Evolutionary conservation across 306 rosid species (phyloP).

Genomic region (Argentina anserina): DNA sequence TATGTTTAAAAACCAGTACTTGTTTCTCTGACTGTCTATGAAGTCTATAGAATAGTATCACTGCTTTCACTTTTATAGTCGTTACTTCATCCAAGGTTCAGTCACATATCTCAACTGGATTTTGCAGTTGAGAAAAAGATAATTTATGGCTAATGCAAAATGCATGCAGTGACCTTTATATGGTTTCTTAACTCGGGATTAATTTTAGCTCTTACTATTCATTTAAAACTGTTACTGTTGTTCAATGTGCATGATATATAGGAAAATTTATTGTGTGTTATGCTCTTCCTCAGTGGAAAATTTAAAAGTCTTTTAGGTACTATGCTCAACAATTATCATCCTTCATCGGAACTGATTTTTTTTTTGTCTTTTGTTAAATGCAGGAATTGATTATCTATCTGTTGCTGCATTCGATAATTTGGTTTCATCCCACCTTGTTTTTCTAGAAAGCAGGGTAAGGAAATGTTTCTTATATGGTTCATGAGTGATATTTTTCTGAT

Average conservation of each 20-base stretch:
- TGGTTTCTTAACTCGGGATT: not conserved
- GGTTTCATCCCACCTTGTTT: conserved; percentile 42
- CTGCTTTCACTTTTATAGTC: not conserved
- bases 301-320: too few relatives aligned
- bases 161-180: not conserved
- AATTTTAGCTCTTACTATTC: not conserved
- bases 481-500: not conserved
- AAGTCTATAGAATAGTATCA: not conserved
- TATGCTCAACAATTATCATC: not conserved
- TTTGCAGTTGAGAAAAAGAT: not conserved
- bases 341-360: not conserved
- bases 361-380: not conserved
- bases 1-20: not conserved
- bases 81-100: not conserved
- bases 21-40: not conserved
- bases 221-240: not conserved
- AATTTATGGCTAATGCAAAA: not conserved
- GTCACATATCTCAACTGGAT: not conserved
- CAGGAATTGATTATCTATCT: conserved; percentile 55
- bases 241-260: not conserved
- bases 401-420: conserved; percentile 54
- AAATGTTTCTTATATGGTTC: not conserved
- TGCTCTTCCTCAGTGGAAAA: not conserved
- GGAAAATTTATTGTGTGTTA: not conserved
- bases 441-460: conserved; percentile 50